phyloP scores from a whole-genome alignment of 768 basidiomycete species.

The Lactifluus subvellereus region DNA sequence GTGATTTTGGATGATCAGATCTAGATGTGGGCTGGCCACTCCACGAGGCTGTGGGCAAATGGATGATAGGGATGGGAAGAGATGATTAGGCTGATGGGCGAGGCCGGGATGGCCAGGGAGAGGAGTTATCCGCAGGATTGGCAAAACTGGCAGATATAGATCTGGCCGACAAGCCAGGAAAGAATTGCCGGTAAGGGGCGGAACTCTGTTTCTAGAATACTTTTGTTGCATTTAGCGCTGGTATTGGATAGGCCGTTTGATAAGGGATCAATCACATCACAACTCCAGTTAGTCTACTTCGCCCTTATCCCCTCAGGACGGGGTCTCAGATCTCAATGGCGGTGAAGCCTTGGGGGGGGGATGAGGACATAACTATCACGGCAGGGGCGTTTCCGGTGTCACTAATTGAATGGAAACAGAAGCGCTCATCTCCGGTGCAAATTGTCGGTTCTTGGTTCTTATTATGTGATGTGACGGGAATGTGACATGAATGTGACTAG shows the following conservation, averaged over 20 bases:
- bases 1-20: constrained; percentile 9
- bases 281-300: not conserved
- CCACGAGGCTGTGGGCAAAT: not conserved
- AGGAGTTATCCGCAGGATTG: not conserved
- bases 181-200: not conserved
- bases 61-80: not conserved
- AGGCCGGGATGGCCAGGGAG: not conserved
- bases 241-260: constrained; percentile 1
- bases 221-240: constrained; percentile 5
- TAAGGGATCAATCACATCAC: constrained; percentile 11
- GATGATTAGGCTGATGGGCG: not conserved
- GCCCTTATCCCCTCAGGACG: not conserved
- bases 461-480: not conserved
- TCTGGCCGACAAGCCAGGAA: constrained; percentile 2
- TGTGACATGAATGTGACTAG: not conserved
- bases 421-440: not conserved
- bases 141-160: not conserved
- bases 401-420: constrained; percentile 1
- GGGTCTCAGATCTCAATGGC: too few relatives aligned
- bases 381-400: not conserved
- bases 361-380: not conserved
- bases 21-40: not conserved
- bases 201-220: constrained; percentile 15
- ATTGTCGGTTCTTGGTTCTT: not conserved
- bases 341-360: not conserved